These are phyloP conservation scores for Cystobasidium slooffiae DNA, from an alignment of 1,284 basidiomycete genomes.

Conservation along the genomic window DNA sequence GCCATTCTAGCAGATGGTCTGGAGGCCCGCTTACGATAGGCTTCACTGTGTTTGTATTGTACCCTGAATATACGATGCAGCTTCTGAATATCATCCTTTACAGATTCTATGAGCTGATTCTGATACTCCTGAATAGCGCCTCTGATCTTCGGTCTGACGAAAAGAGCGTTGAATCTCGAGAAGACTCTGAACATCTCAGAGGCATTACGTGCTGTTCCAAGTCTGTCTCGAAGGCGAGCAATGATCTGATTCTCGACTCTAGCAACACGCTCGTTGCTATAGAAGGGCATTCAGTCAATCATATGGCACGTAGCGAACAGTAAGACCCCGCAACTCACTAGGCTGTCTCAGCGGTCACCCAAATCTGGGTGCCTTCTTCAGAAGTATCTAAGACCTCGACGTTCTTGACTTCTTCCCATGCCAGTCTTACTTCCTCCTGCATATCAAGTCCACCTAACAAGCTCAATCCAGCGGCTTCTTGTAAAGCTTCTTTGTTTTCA, in stretches of 20 bases:
- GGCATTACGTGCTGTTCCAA: conserved; percentile 94
- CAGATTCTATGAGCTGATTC: conserved; percentile 93
- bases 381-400: conserved; percentile 92
- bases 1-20: conserved; percentile 72
- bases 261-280: conserved; percentile 85
- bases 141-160: conserved; percentile 92
- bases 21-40: conserved; percentile 42
- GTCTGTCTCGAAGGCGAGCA: conserved; percentile 82
- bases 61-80: conserved; percentile 78
- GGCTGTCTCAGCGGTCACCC: conserved; percentile 93
- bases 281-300: neutral
- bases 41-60: conserved; percentile 39
- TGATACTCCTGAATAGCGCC: conserved; percentile 99
- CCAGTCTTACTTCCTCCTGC: conserved; percentile 74
- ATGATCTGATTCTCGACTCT: conserved; percentile 99
- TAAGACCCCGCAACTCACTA: conserved; percentile 60
- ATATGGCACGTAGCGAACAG: neutral
- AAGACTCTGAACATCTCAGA: conserved; percentile 99
- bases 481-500: conserved; percentile 54
- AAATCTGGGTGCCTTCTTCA: conserved; percentile 94
- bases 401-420: conserved; percentile 90
- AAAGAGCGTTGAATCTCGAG: conserved; percentile 96
- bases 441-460: conserved; percentile 63
- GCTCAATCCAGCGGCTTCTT: conserved; percentile 50
- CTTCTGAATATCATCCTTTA: conserved; percentile 95